These are phyloP conservation scores for Aspergillus flavus DNA, from an alignment of 2,329 filamentous ascomycete species.

Conservation along the genomic window DNA sequence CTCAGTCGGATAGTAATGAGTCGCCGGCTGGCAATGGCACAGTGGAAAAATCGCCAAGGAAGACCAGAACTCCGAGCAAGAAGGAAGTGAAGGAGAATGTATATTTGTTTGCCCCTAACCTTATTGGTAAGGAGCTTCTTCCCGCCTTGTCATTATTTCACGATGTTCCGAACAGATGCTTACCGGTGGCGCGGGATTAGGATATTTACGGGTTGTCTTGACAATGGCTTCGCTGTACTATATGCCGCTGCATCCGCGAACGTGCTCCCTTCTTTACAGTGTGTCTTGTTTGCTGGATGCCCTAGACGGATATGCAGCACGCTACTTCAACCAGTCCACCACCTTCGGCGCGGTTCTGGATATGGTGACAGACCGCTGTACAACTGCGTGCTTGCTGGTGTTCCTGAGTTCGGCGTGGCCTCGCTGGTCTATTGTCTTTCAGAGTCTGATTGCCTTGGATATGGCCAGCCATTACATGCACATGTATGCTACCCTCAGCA, in stretches of 20 bases:
- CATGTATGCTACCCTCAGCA: slow-evolving; percentile 93
- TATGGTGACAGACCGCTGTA: slow-evolving; percentile 99
- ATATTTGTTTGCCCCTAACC: slow-evolving; percentile 78
- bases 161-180: neutral
- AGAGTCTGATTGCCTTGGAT: slow-evolving; percentile 88
- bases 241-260: slow-evolving; percentile 98
- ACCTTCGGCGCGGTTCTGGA: slow-evolving; percentile 95
- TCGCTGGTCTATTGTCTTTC: slow-evolving; percentile 90
- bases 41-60: slow-evolving; percentile 34
- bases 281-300: slow-evolving; percentile 94
- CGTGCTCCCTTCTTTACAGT: slow-evolving; percentile 83
- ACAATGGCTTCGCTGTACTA: slow-evolving; percentile 94
- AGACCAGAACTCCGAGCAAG: slow-evolving; percentile 30
- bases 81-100: slow-evolving; percentile 67
- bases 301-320: slow-evolving; percentile 90
- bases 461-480: slow-evolving; percentile 98
- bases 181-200: slow-evolving; percentile 46
- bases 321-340: slow-evolving; percentile 84
- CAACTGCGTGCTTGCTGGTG: slow-evolving; percentile 89
- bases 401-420: slow-evolving; percentile 95
- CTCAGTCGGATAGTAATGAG: slow-evolving; percentile 35
- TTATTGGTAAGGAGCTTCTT: slow-evolving; percentile 65
- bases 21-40: slow-evolving; percentile 33
- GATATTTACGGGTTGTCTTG: slow-evolving; percentile 76
- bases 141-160: neutral